These are phyloP conservation scores for Exserohilum turcica DNA, from an alignment of 2,329 filamentous ascomycete genomes.

Conservation along the genomic window DNA sequence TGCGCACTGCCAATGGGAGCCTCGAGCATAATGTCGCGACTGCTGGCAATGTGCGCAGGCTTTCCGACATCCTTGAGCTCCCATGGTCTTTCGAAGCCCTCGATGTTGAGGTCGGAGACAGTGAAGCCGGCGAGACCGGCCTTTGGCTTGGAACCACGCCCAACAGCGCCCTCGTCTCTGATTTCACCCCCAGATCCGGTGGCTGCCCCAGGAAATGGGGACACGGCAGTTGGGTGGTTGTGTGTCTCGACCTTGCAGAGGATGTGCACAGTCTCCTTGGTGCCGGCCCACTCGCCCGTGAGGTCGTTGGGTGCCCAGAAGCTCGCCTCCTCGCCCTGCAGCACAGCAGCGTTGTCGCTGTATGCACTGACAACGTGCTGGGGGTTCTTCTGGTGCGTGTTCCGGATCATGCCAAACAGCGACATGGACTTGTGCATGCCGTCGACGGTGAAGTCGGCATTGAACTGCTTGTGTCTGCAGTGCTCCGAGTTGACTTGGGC, in stretches of 20 bases:
- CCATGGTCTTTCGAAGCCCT: slow-evolving; percentile 82
- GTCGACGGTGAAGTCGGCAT: slow-evolving; percentile 94
- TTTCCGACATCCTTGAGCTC: slow-evolving; percentile 82
- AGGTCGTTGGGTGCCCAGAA: slow-evolving; percentile 88
- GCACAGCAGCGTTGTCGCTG: slow-evolving; percentile 95
- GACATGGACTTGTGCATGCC: slow-evolving; percentile 77
- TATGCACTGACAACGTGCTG: slow-evolving; percentile 92
- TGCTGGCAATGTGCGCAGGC: slow-evolving; percentile 89
- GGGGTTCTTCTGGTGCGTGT: slow-evolving; percentile 81
- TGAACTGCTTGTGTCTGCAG: slow-evolving; percentile 89
- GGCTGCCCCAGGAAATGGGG: slow-evolving; percentile 88
- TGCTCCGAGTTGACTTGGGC: slow-evolving; percentile 99
- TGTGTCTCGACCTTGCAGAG: slow-evolving; percentile 96
- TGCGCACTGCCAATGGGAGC: slow-evolving; percentile 92
- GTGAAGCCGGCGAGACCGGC: slow-evolving; percentile 91
- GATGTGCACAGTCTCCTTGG: slow-evolving; percentile 84
- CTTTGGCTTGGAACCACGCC: slow-evolving; percentile 89
- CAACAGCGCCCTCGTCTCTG: slow-evolving; percentile 91
- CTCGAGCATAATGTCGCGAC: slow-evolving; percentile 96
- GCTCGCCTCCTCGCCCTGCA: slow-evolving; percentile 71
- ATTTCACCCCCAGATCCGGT: slow-evolving; percentile 97
- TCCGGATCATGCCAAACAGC: slow-evolving; percentile 94
- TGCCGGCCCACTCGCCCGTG: slow-evolving; percentile 86
- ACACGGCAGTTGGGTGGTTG: slow-evolving; percentile 96
- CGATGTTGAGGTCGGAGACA: slow-evolving; percentile 92